phyloP scores from a whole-genome alignment of 2,329 filamentous ascomycete species.

The Colletotrichum viniferum region DNA sequence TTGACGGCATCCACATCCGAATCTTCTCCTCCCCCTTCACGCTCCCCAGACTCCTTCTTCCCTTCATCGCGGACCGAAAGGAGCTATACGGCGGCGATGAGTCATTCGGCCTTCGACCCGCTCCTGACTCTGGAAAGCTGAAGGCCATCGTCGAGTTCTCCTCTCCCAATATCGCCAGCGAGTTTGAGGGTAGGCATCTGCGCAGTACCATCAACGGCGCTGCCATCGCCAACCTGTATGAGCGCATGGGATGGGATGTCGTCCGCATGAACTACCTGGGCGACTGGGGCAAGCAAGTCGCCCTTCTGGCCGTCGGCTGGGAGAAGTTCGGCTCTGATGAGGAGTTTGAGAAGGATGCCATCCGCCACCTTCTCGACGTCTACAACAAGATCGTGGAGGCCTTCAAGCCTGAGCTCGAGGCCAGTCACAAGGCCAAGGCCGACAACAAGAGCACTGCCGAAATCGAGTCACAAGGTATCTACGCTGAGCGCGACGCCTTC shows the following conservation, averaged over 20 bases:
- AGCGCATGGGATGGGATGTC: constrained; percentile 73
- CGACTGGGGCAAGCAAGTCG: constrained; percentile 79
- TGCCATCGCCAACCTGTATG: constrained; percentile 73
- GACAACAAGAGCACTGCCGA: constrained; percentile 47
- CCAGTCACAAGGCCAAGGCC: constrained; percentile 55
- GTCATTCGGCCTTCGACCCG: constrained; percentile 55
- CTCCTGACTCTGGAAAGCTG: constrained; percentile 42
- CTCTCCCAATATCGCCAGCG: constrained; percentile 78
- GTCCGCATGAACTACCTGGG: constrained; percentile 76
- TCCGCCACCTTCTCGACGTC: constrained; percentile 74
- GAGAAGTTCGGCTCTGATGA: constrained; percentile 71
- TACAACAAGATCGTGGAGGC: constrained; percentile 72
- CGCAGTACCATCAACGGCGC: constrained; percentile 79
- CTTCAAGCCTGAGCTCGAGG: constrained; percentile 65
- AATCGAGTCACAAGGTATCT: constrained; percentile 47
- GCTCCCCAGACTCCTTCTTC: constrained; percentile 61
- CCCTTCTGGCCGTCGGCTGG: constrained; percentile 71
- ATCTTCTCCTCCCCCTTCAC: constrained; percentile 69
- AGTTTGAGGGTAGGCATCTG: constrained; percentile 77
- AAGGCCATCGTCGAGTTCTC: constrained; percentile 73
- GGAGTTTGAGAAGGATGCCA: constrained; percentile 66
- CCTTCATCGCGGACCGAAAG: constrained; percentile 62
- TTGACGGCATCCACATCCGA: constrained; percentile 63
- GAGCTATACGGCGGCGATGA: constrained; percentile 64
- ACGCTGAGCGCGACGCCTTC: constrained; percentile 62